phyloP scores from a whole-genome alignment of 768 basidiomycete genomes.

The Tylopilus vinaceipallidus region DNA sequence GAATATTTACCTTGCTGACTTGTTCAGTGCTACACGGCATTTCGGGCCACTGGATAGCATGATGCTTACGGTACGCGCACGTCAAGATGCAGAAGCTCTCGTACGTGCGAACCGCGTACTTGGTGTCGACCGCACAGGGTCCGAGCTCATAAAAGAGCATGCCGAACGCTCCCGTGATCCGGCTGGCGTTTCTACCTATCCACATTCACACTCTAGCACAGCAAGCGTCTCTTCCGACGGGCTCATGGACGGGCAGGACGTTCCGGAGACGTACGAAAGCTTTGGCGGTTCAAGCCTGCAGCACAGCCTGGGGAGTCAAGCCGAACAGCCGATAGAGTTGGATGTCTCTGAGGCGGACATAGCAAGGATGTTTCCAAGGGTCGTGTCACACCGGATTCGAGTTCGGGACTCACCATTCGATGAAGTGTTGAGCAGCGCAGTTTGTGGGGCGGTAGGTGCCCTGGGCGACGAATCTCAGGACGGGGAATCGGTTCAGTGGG shows the following conservation, averaged over 20 bases:
- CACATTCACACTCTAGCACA: slow-evolving; percentile 15
- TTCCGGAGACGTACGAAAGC: slow-evolving; percentile 9
- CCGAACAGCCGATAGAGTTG: slow-evolving; percentile 33
- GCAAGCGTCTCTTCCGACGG: slow-evolving; percentile 22
- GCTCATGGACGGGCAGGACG: slow-evolving; percentile 18
- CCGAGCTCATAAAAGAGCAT: slow-evolving; percentile 47
- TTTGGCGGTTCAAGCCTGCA: slow-evolving; percentile 3
- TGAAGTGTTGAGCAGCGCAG: slow-evolving; percentile 62
- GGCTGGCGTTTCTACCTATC: slow-evolving; percentile 18
- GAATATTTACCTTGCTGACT: slow-evolving; percentile 64
- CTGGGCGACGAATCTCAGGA: slow-evolving; percentile 18
- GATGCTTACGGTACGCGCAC: slow-evolving; percentile 59
- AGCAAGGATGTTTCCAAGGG: slow-evolving; percentile 68
- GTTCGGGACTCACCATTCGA: slow-evolving; percentile 69
- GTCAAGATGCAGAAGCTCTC: slow-evolving; percentile 65
- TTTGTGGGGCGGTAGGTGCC: slow-evolving; percentile 49
- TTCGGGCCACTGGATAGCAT: slow-evolving; percentile 67
- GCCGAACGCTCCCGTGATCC: slow-evolving; percentile 22
- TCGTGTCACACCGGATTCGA: slow-evolving; percentile 72
- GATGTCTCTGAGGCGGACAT: slow-evolving; percentile 76
- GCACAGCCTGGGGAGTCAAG: slow-evolving; percentile 4
- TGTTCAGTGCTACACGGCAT: slow-evolving; percentile 74
- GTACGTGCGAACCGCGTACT: slow-evolving; percentile 66
- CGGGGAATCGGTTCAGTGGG: slow-evolving; percentile 31
- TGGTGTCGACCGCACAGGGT: slow-evolving; percentile 57